Evolutionary conservation across 2,329 filamentous ascomycete genomes (phyloP).

Genomic region (Dothiorella sarmentorum): DNA sequence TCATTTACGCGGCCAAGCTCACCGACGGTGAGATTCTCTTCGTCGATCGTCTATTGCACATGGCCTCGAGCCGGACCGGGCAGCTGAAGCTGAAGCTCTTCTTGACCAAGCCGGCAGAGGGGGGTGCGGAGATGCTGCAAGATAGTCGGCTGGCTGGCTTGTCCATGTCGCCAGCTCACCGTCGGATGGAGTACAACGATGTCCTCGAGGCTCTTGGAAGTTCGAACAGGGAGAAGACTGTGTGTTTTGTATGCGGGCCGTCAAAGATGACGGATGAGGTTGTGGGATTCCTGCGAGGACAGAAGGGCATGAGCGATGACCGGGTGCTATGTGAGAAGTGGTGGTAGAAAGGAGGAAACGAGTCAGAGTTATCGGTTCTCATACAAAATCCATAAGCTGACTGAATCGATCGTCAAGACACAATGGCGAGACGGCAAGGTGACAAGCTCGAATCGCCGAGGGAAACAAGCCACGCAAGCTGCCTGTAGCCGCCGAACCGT

Average conservation of each 20-base stretch:
- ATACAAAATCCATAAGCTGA: too few relatives aligned
- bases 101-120: conserved; percentile 30
- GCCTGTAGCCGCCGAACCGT: conserved; percentile 8
- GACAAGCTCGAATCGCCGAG: conserved; percentile 1
- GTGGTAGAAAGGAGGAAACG: conserved; percentile 44
- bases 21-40: conserved; percentile 33
- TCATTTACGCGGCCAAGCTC: conserved; percentile 61
- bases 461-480: conserved; percentile 4
- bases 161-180: background rate
- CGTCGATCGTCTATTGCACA: conserved; percentile 30
- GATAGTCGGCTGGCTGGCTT: background rate
- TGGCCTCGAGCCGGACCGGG: background rate
- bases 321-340: conserved; percentile 50
- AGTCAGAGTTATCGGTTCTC: too few relatives aligned
- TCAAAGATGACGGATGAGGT: conserved; percentile 48
- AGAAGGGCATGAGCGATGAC: conserved; percentile 37
- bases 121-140: background rate
- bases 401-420: too few relatives aligned
- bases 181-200: conserved; percentile 25
- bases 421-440: background rate
- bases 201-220: conserved; percentile 39
- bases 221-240: conserved; percentile 30
- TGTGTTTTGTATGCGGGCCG: conserved; percentile 50
- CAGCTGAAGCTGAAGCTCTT: conserved; percentile 30
- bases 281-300: conserved; percentile 38